Conservation (phyloP, 352 stramenopile genomes). For the Lagenidium giganteum region DNA sequence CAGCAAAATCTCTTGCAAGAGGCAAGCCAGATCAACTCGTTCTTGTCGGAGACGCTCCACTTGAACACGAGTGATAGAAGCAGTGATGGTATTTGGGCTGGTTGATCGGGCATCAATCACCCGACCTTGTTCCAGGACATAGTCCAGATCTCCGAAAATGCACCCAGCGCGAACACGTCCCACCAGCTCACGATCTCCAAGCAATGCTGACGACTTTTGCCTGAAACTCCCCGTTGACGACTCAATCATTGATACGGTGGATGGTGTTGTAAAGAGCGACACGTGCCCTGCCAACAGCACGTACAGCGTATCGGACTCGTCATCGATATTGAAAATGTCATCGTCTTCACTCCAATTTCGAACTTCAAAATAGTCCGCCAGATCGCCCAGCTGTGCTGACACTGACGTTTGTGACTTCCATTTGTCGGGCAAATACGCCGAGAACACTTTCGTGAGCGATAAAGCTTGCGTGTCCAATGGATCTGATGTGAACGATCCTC, state of each 20-base stretch:
- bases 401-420: too few species aligned
- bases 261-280: slow-evolving; percentile 28
- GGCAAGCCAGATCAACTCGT: slow-evolving; percentile 31
- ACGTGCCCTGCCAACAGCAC: slow-evolving; percentile 47
- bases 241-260: too few species aligned
- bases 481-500: slow-evolving; percentile 14
- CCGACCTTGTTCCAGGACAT: slow-evolving; percentile 40
- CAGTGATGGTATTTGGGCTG: slow-evolving; percentile 29
- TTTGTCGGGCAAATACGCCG: slow-evolving; percentile 28
- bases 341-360: slow-evolving; percentile 25
- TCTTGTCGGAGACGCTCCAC: slow-evolving; percentile 21
- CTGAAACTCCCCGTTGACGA: too few species aligned
- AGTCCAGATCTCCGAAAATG: slow-evolving; percentile 70
- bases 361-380: slow-evolving; percentile 30
- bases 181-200: slow-evolving; percentile 32
- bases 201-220: too few species aligned
- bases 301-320: slow-evolving; percentile 37
- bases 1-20: slow-evolving; percentile 51
- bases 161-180: slow-evolving; percentile 45
- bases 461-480: slow-evolving; percentile 25
- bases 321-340: slow-evolving; percentile 32
- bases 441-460: slow-evolving; percentile 33
- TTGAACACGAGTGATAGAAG: slow-evolving; percentile 25
- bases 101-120: slow-evolving; percentile 42
- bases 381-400: slow-evolving; percentile 17